A percentile compares a stretch with the other conserved stretches of the same genome.
Evolutionary conservation across 2,329 filamentous ascomycete species (phyloP).

Genomic region (Hypoxylon sp.): DNA sequence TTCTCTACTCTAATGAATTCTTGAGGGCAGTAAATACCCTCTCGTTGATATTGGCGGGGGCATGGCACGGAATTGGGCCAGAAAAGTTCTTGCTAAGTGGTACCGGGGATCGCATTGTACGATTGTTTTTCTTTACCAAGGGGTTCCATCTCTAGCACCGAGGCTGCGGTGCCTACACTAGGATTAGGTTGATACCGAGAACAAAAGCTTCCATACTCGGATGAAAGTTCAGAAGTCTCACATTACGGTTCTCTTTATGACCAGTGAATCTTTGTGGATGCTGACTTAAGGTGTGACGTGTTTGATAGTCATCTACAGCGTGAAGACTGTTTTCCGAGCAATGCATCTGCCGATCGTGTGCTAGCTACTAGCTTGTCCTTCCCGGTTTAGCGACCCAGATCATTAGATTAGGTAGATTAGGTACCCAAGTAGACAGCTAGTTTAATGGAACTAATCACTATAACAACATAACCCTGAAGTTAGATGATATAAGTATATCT

Average conservation of each 20-base stretch:
- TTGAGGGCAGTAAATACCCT: constrained; percentile 36
- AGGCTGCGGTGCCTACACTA: constrained; percentile 48
- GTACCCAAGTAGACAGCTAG: neutral
- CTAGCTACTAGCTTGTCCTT: neutral
- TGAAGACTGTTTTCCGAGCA: neutral
- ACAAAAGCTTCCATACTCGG: constrained; percentile 41
- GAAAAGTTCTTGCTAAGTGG: constrained; percentile 51
- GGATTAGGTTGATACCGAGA: constrained; percentile 54
- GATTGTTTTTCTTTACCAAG: constrained; percentile 53
- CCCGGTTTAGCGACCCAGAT: neutral
- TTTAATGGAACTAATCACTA: neutral
- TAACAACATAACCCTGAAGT: neutral
- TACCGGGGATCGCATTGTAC: constrained; percentile 52
- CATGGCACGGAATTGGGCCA: constrained; percentile 48
- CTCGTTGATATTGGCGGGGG: constrained; percentile 48
- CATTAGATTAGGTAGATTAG: neutral
- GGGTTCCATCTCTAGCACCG: constrained; percentile 47
- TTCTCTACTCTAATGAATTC: constrained; percentile 50
- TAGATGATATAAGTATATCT: no score
- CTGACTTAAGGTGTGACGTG: constrained; percentile 1
- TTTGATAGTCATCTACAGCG: neutral
- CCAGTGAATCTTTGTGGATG: neutral
- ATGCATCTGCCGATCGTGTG: neutral
- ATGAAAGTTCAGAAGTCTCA: constrained; percentile 22
- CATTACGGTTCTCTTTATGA: constrained; percentile 1